Base-by-base conservation (phyloP, 2,329 filamentous ascomycete genomes). In the Colletotrichum sp. region DNA sequence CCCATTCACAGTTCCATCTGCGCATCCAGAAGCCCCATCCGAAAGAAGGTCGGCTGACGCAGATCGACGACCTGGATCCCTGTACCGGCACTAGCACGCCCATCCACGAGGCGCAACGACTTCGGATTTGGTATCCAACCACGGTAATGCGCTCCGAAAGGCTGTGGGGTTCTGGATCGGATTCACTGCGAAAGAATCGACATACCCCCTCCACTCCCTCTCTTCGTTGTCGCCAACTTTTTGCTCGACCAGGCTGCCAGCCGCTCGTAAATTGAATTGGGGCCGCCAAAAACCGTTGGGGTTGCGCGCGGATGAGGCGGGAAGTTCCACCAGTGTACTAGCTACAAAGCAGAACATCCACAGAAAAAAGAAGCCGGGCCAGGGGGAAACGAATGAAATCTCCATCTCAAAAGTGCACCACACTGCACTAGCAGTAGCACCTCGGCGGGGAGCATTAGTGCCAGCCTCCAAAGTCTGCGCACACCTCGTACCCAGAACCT, bases 111-210 rank as follows among this genome's bases (percentile, higher is more conserved):
- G 59, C 59, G 36, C 57, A 8, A 48, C 28, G 63, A 57, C 32
- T 32, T 75, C 73, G 73, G 73, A 60, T 65, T 59, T 73, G 64
- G 34, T 73, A 55, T 73, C 73, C 73, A 68, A 73, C 64, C 70
- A 65, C 48, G 70, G 70, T 59, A 73, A 75, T 68, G 57, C 34
- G 39, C 25, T 48, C 73, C 70, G 73, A 69, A 32, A 27, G 32
- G 16, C 64, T 65, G 73, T 59, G 70, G 44, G 60, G 27, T 65
- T 32, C 70, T 59, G 34, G 64, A 75, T 75, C 70, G 44, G 65
- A 65, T 36, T 52, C 39, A 6, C 6, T 71, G 61, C 28, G 57
- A 59, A 69, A 60, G 27, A 44, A 68, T 60, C 48, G 59, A 73
- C 25, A 12, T 12, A 0, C 19, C 39, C 39, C 19, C 39, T 48